Evolutionary conservation across 1,284 basidiomycete species (phyloP).

Genomic region (Trichosporon coremiiforme): DNA sequence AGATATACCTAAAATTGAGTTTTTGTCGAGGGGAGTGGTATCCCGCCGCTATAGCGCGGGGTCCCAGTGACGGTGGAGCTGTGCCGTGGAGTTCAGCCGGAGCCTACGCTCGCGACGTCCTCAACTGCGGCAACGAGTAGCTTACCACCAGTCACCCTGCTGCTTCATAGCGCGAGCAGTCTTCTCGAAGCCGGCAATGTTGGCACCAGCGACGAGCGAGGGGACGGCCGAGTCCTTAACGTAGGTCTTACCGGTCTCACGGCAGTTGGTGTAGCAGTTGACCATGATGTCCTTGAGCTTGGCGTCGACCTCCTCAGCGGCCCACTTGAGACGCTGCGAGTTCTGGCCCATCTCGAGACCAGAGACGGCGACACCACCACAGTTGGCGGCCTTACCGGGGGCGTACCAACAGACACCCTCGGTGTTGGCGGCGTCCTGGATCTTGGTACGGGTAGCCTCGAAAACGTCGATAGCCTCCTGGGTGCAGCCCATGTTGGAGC

Average conservation of each 20-base stretch:
- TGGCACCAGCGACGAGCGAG: constrained; percentile 69
- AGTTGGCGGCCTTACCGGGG: constrained; percentile 72
- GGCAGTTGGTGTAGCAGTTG: constrained; percentile 67
- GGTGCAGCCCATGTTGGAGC: constrained; percentile 75
- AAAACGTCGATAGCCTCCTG: constrained; percentile 73
- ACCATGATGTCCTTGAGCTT: constrained; percentile 77
- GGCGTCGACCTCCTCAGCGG: constrained; percentile 68
- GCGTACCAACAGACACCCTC: constrained; percentile 65
- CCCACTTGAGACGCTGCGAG: constrained; percentile 64
- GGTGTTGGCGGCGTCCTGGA: constrained; percentile 53
- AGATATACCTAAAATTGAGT: constrained; percentile 17
- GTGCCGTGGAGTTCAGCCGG: neutral
- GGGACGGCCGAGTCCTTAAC: constrained; percentile 64
- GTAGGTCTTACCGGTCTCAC: constrained; percentile 65
- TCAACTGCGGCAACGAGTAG: neutral
- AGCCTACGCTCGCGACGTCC: neutral
- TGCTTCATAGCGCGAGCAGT: constrained; percentile 65
- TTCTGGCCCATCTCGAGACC: constrained; percentile 79
- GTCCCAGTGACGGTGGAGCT: neutral
- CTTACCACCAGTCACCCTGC: constrained; percentile 75
- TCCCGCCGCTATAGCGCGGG: neutral
- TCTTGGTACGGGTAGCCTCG: constrained; percentile 64
- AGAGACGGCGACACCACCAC: constrained; percentile 66
- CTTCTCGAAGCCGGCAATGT: constrained; percentile 74
- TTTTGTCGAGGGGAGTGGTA: neutral